Percentiles rank a stretch among this genome's conserved stretches.
These are phyloP conservation scores for Bacidia gigantensis DNA, from an alignment of 495 filamentous ascomycete genomes.

Conservation along the genomic window DNA sequence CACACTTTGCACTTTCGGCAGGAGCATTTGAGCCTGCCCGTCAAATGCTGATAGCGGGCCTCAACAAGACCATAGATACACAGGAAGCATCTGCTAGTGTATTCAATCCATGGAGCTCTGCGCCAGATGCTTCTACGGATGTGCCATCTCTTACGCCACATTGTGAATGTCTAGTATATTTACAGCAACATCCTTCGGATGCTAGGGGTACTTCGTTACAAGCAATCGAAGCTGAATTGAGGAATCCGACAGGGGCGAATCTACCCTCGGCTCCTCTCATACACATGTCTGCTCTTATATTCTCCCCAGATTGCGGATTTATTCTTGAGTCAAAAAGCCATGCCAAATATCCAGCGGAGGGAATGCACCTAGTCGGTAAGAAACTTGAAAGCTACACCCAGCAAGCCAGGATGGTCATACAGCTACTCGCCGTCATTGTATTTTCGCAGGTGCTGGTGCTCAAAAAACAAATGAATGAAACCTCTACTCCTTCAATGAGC, in stretches of 20 bases:
- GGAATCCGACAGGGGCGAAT: constrained; percentile 71
- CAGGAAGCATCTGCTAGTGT: constrained; percentile 38
- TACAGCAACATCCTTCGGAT: constrained; percentile 59
- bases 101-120: constrained; percentile 53
- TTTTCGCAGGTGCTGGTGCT: constrained; percentile 61
- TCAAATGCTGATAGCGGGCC: constrained; percentile 52
- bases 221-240: constrained; percentile 69
- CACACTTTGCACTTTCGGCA: constrained; percentile 59
- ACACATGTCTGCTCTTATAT: constrained; percentile 71
- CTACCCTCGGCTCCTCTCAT: constrained; percentile 52
- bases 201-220: constrained; percentile 35
- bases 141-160: constrained; percentile 49
- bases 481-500: constrained; percentile 84
- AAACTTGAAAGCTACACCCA: constrained; percentile 66
- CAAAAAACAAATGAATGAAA: constrained; percentile 76
- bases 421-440: constrained; percentile 49
- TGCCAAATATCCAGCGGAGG: constrained; percentile 51
- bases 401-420: constrained; percentile 50
- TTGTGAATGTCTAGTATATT: constrained; percentile 80
- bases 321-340: constrained; percentile 80
- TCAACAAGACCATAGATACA: constrained; percentile 50
- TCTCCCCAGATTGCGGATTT: constrained; percentile 88
- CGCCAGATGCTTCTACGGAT: constrained; percentile 40
- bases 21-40: constrained; percentile 55
- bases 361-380: constrained; percentile 55